Evolutionary conservation across 148 eudicot genomes (phyloP).

Genomic region (Chenopodium berlandieri): DNA sequence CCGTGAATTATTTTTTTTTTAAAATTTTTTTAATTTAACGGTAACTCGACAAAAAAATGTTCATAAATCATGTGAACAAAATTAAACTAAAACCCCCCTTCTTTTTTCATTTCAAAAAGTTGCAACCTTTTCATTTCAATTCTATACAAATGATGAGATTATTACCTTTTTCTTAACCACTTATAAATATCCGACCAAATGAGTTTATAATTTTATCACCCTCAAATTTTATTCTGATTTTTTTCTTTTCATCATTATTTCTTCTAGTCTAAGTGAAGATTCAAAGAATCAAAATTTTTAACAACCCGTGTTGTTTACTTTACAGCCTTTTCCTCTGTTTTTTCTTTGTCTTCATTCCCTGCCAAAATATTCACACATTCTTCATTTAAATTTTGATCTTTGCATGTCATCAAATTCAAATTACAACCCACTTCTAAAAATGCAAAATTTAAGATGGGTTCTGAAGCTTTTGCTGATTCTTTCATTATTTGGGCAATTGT

Average conservation of each 20-base stretch:
- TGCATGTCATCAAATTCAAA: slow-evolving; percentile 17
- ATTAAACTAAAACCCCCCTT: neutral
- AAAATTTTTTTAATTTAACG: slow-evolving; percentile 19
- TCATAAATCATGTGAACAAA: slow-evolving; percentile 33
- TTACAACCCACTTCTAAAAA: slow-evolving; percentile 44
- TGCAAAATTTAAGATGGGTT: slow-evolving; percentile 50
- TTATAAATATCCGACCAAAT: slow-evolving; percentile 31
- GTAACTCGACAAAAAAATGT: slow-evolving; percentile 15
- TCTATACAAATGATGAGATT: neutral
- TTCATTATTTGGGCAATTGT: slow-evolving; percentile 27
- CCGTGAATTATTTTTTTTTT: slow-evolving; percentile 38
- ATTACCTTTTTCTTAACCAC: neutral
- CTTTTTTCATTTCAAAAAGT: slow-evolving; percentile 21
- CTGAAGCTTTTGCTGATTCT: slow-evolving; percentile 38
- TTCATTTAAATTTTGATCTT: slow-evolving; percentile 17
- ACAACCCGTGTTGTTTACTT: slow-evolving; percentile 25
- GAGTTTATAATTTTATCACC: neutral
- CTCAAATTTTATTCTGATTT: neutral
- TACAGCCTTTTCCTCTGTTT: slow-evolving; percentile 30
- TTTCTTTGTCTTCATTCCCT: slow-evolving; percentile 16
- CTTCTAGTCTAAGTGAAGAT: slow-evolving; percentile 27
- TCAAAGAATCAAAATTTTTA: neutral
- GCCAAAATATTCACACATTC: neutral
- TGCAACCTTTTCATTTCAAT: neutral
- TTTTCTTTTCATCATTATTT: slow-evolving; percentile 16